phyloP scores from a whole-genome alignment of 228 moss, liverwort and hornwort genomes.

The Sphagnum magellanicum region DNA sequence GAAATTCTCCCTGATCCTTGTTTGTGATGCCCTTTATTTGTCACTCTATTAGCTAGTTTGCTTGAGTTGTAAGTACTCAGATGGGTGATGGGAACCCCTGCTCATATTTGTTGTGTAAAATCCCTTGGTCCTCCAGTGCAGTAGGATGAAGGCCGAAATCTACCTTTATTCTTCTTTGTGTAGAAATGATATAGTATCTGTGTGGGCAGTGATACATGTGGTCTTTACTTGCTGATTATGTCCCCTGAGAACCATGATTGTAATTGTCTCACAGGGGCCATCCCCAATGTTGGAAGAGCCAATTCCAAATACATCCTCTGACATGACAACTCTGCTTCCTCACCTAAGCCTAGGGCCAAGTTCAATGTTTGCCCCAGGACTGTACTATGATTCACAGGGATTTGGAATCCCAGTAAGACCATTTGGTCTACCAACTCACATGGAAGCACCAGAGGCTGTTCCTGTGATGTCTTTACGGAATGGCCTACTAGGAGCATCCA shows the following conservation, averaged over 20 bases:
- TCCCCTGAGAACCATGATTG: background rate
- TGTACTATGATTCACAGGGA: conserved; percentile 48
- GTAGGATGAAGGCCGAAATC: too few species aligned
- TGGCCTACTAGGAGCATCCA: conserved; percentile 7
- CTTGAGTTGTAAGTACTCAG: too few species aligned
- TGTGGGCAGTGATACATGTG: too few species aligned
- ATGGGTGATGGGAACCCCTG: too few species aligned
- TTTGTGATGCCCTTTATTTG: too few species aligned
- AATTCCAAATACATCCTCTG: conserved; percentile 53
- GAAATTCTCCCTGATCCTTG: too few species aligned
- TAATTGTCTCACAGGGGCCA: conserved; percentile 46
- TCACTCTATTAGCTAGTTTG: too few species aligned
- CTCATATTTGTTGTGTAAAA: too few species aligned
- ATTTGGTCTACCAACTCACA: conserved; percentile 43
- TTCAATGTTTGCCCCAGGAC: conserved; percentile 39
- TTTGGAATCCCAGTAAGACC: conserved; percentile 50
- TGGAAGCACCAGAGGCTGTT: conserved; percentile 59
- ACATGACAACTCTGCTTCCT: conserved; percentile 64
- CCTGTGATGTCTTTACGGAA: conserved; percentile 68
- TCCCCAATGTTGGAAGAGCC: conserved; percentile 73
- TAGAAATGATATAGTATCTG: too few species aligned
- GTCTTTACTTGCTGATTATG: too few species aligned
- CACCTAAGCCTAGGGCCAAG: conserved; percentile 65
- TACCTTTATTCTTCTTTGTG: too few species aligned
- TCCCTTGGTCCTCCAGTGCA: too few species aligned